phyloP scores from a whole-genome alignment of 2,329 filamentous ascomycete genomes.

The Alternaria hordeiaustralica region DNA sequence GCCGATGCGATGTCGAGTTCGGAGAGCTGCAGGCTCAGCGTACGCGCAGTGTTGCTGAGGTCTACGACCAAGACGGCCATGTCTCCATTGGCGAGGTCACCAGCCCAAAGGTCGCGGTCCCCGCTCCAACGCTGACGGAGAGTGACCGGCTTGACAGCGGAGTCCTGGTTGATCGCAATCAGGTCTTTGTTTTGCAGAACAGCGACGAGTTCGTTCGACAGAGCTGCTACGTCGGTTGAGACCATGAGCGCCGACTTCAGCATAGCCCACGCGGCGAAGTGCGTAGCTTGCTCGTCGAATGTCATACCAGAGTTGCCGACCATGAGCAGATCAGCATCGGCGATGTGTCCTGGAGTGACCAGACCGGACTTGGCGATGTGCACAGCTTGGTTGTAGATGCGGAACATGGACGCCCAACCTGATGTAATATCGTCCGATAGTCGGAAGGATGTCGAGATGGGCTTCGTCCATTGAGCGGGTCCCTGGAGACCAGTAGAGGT shows the following conservation, averaged over 20 bases:
- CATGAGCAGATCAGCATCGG: slow-evolving; percentile 27
- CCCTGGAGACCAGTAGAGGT: slow-evolving; percentile 22
- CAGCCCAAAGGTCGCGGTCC: slow-evolving; percentile 26
- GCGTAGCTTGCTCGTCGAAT: slow-evolving; percentile 30
- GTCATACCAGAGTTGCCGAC: slow-evolving; percentile 25
- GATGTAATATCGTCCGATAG: slow-evolving; percentile 24
- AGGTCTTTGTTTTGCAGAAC: slow-evolving; percentile 29
- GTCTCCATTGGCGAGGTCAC: slow-evolving; percentile 28
- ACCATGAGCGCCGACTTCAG: slow-evolving; percentile 30
- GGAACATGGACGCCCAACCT: slow-evolving; percentile 23
- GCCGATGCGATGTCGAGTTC: slow-evolving; percentile 21
- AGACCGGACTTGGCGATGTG: slow-evolving; percentile 25
- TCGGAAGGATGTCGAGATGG: slow-evolving; percentile 27
- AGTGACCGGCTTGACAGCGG: slow-evolving; percentile 25
- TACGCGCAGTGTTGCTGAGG: slow-evolving; percentile 22
- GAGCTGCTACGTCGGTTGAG: slow-evolving; percentile 19
- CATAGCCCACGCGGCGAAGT: slow-evolving; percentile 31
- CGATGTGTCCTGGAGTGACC: slow-evolving; percentile 23
- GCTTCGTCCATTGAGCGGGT: slow-evolving; percentile 23
- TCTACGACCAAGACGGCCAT: slow-evolving; percentile 26
- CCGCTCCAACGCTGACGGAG: slow-evolving; percentile 26
- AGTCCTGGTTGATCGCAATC: slow-evolving; percentile 28
- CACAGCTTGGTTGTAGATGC: slow-evolving; percentile 30
- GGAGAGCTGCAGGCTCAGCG: slow-evolving; percentile 19
- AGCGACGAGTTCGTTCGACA: slow-evolving; percentile 18